Conservation (phyloP, 768 basidiomycete species). For the Cubamyces lactineus region DNA sequence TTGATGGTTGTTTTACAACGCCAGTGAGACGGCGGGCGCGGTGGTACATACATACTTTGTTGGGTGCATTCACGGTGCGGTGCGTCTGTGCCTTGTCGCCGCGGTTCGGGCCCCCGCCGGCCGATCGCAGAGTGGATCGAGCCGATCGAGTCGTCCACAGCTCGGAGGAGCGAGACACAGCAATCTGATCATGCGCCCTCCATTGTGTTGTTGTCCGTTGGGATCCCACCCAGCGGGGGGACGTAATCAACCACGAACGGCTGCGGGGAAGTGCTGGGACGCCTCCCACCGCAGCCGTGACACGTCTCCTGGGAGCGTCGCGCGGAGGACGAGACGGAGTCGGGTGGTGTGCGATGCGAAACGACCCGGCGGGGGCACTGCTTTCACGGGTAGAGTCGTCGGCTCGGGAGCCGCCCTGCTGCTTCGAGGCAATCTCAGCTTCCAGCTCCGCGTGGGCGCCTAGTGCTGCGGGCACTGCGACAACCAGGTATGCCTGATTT, state of each 20-base stretch:
- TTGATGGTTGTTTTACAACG: too few relatives aligned
- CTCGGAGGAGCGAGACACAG: neutral
- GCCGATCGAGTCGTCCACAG: neutral
- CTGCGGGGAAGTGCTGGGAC: too few relatives aligned
- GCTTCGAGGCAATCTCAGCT: slow-evolving; percentile 17
- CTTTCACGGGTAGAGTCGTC: neutral
- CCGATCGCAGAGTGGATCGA: slow-evolving; percentile 3
- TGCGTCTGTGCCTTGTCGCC: neutral
- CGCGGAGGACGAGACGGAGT: neutral
- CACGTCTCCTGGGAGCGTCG: too few relatives aligned
- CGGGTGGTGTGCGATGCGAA: neutral
- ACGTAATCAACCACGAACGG: too few relatives aligned
- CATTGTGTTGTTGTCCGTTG: too few relatives aligned
- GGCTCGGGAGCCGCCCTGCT: slow-evolving; percentile 4
- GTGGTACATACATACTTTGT: too few relatives aligned
- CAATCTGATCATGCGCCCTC: too few relatives aligned
- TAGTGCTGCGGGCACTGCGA: neutral
- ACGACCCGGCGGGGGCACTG: slow-evolving; percentile 12
- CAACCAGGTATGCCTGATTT: neutral
- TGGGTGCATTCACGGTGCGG: too few relatives aligned
- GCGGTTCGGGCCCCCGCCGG: neutral
- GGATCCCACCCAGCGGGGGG: too few relatives aligned
- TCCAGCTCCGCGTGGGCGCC: slow-evolving; percentile 19
- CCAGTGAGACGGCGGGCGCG: too few relatives aligned
- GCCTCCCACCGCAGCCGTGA: too few relatives aligned